Base-by-base conservation (phyloP, 768 basidiomycete species). In the Tubosaeta brunneosetosa region DNA sequence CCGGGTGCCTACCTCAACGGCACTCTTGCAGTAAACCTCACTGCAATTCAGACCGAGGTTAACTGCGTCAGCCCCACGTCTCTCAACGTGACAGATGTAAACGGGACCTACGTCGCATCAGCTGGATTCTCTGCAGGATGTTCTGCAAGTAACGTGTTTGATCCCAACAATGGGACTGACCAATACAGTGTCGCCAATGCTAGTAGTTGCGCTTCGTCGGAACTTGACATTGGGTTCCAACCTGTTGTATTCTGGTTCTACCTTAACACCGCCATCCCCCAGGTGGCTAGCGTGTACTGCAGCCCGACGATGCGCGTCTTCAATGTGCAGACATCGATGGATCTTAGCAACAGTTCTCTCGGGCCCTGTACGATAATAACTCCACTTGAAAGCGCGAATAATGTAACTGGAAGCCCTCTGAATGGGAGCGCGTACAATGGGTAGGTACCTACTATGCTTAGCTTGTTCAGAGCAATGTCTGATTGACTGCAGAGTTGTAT, bases 221-320 rank as follows among this genome's bases (percentile, higher is more conserved):
- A 68, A 32, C 52, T 74, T 29, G 58, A 70, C 34, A 67, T 76
- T 29, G 55, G 59, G 22, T 74, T 75, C 53, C 77, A 73, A 33
- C 83, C 85, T 8, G 82, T 86, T 40, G 76, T 86, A 70, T 88
- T 86, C 59, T 88, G 85, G 84, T 85, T 65, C 62, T 85, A 74
- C 62, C 71, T 78, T 29, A 62, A 71, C 41, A 59, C 62, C 44
- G 58, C 65, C 16, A 68, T 55, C 22, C 63, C 70, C 12, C 71
- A 81, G 52, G 78, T 74, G 1, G 71, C 73, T 48, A 74, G 74
- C 3, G 74, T 86, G 7, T 85, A 86, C 55, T 88, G 86, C 60
- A 56, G 65, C 11, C 84, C 85, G 4, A 70, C 63, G 2, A 76
- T 88, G 44, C 54, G 66, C 4, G 62, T 74, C 2, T 76, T 71